Conservation (phyloP, 2,329 filamentous ascomycete genomes). For the Aspergillus luchuensis region DNA sequence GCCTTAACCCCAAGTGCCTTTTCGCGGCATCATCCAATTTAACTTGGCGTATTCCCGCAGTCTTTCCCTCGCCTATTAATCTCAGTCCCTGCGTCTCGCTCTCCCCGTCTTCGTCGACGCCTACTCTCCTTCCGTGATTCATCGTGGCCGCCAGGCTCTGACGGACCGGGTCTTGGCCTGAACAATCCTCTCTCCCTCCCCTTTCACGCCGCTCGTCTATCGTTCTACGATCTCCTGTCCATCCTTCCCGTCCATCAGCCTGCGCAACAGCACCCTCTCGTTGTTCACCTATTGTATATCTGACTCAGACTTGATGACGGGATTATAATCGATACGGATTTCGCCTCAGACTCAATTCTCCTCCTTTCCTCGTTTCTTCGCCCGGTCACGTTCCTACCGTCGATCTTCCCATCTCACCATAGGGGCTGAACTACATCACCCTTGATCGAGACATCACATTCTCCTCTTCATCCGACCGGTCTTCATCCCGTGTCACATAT, state of each 20-base stretch:
- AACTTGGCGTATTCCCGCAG: neutral
- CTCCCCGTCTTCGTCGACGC: conserved; percentile 2
- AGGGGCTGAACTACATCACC: neutral
- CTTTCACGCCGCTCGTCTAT: conserved; percentile 22
- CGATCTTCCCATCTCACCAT: conserved; percentile 14
- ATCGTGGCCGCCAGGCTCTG: conserved; percentile 18
- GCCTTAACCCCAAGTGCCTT: neutral
- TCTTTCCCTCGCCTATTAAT: conserved; percentile 2
- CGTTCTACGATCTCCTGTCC: conserved; percentile 17
- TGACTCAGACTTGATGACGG: conserved; percentile 15
- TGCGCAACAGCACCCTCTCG: conserved; percentile 2
- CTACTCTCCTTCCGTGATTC: conserved; percentile 15
- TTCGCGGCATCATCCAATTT: neutral
- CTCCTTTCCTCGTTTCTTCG: conserved; percentile 7
- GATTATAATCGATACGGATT: conserved; percentile 13
- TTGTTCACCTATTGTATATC: conserved; percentile 11
- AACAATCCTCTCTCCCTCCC: conserved; percentile 16
- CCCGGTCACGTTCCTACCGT: conserved; percentile 13
- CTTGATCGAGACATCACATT: conserved; percentile 10
- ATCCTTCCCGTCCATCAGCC: neutral
- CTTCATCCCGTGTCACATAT: neutral
- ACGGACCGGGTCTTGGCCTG: conserved; percentile 24
- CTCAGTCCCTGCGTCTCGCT: neutral
- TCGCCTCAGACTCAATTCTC: conserved; percentile 2
- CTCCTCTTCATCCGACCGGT: conserved; percentile 6